A percentile compares a stretch with the other conserved stretches of the same genome.
phyloP scores from a whole-genome alignment of 495 filamentous ascomycete species.

The Trichoderma virens region DNA sequence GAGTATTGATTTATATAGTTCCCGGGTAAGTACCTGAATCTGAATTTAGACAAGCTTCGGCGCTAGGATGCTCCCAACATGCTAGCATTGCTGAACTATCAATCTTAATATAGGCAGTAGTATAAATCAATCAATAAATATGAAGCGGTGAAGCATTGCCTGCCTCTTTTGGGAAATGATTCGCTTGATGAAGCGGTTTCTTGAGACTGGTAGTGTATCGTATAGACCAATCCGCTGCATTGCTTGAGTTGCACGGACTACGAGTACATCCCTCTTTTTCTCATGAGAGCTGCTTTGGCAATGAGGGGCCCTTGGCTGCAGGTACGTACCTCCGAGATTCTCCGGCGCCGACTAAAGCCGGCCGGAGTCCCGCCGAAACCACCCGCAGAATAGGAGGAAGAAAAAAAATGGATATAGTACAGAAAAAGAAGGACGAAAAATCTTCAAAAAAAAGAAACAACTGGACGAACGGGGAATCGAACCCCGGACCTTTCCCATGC shows the following conservation, averaged over 20 bases:
- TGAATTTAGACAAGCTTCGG: background rate
- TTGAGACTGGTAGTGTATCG: background rate
- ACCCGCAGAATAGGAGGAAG: background rate
- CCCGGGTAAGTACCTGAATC: background rate
- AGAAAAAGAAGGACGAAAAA: background rate
- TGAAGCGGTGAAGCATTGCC: background rate
- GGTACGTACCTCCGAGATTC: background rate
- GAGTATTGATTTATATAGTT: no score
- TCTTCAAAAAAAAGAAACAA: background rate
- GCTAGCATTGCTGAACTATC: background rate
- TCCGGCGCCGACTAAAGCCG: background rate
- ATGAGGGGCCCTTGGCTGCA: background rate
- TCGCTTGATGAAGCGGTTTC: background rate
- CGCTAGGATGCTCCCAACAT: background rate
- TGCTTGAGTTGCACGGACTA: background rate
- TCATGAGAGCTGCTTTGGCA: background rate
- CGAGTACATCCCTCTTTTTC: background rate
- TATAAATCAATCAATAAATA: background rate
- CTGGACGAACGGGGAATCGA: slow-evolving; percentile 30
- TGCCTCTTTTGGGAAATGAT: background rate
- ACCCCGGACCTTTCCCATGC: slow-evolving; percentile 30
- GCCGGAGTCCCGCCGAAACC: background rate
- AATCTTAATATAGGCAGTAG: no score
- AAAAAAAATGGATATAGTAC: background rate
- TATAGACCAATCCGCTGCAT: background rate